Conservation (phyloP, 805 yeast species). For the Torulaspora franciscae region DNA sequence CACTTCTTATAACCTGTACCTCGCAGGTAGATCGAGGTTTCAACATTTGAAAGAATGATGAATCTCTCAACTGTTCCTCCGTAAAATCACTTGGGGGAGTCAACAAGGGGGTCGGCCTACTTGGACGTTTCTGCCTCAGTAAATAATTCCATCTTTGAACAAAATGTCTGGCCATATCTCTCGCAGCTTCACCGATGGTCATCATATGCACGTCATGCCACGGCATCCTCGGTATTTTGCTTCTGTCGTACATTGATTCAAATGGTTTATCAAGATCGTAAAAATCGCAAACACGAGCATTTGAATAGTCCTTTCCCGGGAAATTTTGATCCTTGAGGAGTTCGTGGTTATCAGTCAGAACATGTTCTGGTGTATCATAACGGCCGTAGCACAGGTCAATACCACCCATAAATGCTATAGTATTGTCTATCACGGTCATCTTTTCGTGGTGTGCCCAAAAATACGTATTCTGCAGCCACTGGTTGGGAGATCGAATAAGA, state of each 20-base stretch:
- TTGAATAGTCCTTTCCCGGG: slow-evolving; percentile 97
- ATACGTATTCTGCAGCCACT: slow-evolving; percentile 82
- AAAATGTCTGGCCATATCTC: slow-evolving; percentile 89
- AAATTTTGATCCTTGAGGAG: slow-evolving; percentile 53
- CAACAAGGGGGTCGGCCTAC: slow-evolving; percentile 84
- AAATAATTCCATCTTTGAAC: slow-evolving; percentile 97
- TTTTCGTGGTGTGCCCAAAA: slow-evolving; percentile 99
- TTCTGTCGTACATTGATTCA: slow-evolving; percentile 86
- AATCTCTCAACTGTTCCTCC: slow-evolving; percentile 56
- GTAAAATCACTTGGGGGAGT: slow-evolving; percentile 90
- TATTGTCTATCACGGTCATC: slow-evolving; percentile 77
- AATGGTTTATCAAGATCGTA: slow-evolving; percentile 75
- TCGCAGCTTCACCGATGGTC: slow-evolving; percentile 87
- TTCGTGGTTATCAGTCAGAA: slow-evolving; percentile 67
- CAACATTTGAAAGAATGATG: slow-evolving; percentile 39
- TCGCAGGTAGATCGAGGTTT: slow-evolving; percentile 81
- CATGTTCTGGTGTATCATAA: slow-evolving; percentile 95
- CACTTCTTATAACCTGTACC: slow-evolving; percentile 80
- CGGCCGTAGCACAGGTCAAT: slow-evolving; percentile 94
- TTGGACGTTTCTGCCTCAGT: slow-evolving; percentile 88
- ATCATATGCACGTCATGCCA: slow-evolving; percentile 99
- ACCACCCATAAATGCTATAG: slow-evolving; percentile 90
- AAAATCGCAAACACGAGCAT: slow-evolving; percentile 90
- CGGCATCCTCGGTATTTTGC: slow-evolving; percentile 86
- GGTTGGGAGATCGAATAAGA: slow-evolving; percentile 92